Evolutionary conservation across 495 filamentous ascomycete species (phyloP).

Genomic region (Mycothermus thermophilus): DNA sequence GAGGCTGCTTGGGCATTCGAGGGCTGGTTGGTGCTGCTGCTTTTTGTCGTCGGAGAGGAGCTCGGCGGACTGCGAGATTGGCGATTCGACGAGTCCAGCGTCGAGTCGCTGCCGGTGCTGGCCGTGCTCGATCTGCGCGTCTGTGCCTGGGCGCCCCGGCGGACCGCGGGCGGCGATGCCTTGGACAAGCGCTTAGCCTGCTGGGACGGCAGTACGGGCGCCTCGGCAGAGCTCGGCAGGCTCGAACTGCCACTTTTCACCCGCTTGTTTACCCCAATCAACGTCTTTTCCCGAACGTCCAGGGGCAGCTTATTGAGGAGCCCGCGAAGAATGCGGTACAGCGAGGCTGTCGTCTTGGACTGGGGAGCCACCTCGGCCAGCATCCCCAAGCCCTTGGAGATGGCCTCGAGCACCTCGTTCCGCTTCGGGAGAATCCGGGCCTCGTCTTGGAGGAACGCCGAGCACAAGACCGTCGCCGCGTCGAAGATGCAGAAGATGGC

Average conservation of each 20-base stretch:
- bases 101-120: slow-evolving; percentile 1
- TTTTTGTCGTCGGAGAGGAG: slow-evolving; percentile 1
- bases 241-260: neutral
- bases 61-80: neutral
- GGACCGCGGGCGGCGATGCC: too few species aligned
- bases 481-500: slow-evolving; percentile 42
- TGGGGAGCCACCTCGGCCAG: slow-evolving; percentile 20
- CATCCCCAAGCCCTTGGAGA: slow-evolving; percentile 25
- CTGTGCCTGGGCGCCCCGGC: too few species aligned
- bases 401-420: slow-evolving; percentile 26
- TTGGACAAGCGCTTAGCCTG: too few species aligned
- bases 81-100: slow-evolving; percentile 1
- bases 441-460: slow-evolving; percentile 37
- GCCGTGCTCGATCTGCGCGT: neutral
- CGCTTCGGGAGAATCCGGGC: slow-evolving; percentile 27
- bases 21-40: neutral
- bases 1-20: too few species aligned
- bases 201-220: too few species aligned
- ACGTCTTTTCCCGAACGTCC: slow-evolving; percentile 11
- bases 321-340: slow-evolving; percentile 18
- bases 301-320: slow-evolving; percentile 15
- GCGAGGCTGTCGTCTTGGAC: slow-evolving; percentile 15
- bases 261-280: slow-evolving; percentile 14
- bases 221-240: too few species aligned
- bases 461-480: slow-evolving; percentile 35